Base-by-base conservation (phyloP, 306 rosid species). In the Cicer chorassanicum region DNA sequence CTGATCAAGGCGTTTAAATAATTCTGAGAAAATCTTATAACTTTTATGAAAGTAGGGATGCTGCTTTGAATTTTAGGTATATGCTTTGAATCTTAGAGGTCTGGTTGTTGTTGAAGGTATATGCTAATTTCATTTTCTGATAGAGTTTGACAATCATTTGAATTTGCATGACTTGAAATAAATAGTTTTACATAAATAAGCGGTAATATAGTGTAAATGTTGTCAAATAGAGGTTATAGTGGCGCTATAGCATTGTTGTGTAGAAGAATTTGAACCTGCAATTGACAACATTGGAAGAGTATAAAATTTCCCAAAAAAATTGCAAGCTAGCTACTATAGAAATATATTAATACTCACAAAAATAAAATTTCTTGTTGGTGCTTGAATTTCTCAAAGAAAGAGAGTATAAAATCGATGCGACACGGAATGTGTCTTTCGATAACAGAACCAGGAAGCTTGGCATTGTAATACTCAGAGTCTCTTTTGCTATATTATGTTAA, bases 341-440 rank as follows among this genome's bases (percentile, higher is more conserved):
- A 24, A 42, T 46, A 38, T 76, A 56, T 24, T 45, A 46, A 63
- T 43, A 7, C 75, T 72, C 49, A 34, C 24, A 43, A 9, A 44
- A 59, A 29, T 21, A 21, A 29, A 76, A 65, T 45, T 8, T 3
- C 38, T 49, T 68, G 24, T 54, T 15, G 61, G 65, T 64, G 44
- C 14, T 70, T 16, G 55, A 63, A 43, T 63, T 49, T 48, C 60
- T n/a, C 12, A 9, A 21, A 54, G 71, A 40, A 59, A 45, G 55
- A 43, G 10, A 65, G 63, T 79, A 57, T 36, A 65, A 71, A 63
- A 24, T 49, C 8, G 43, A 4, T 5, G n/a, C 6, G 49, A 49
- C 63, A 62, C 44, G 16, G 15, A 72, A 67, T n/a, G 10, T 62
- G 43, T 51, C 62, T 41, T 67, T 8, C 54, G 38, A 48, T 72